These are phyloP conservation scores for Sophora flavescens DNA, from an alignment of 306 rosid genomes.

Conservation along the genomic window DNA sequence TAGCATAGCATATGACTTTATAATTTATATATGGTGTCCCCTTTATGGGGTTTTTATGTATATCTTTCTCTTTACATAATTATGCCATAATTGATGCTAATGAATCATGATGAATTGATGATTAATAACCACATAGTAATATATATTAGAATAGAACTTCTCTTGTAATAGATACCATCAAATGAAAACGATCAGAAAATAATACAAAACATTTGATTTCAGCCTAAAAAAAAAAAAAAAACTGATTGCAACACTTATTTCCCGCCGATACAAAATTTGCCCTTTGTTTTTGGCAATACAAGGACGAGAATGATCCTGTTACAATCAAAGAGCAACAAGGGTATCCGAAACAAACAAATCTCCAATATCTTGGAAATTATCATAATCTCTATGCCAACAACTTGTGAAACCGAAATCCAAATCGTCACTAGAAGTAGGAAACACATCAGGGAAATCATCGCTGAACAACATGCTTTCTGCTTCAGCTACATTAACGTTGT, in stretches of 20 bases:
- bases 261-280: conserved; percentile 54
- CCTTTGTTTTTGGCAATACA: conserved; percentile 38
- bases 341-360: conserved; percentile 81
- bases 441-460: conserved; percentile 31
- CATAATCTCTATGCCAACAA: conserved; percentile 53
- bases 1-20: background rate
- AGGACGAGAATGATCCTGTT: background rate
- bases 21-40: background rate
- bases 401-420: conserved; percentile 54
- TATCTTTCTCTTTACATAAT: too few relatives aligned
- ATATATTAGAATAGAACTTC: background rate
- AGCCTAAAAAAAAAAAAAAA: conserved; percentile 26
- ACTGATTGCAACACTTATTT: background rate
- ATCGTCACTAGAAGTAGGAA: conserved; percentile 43
- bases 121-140: background rate
- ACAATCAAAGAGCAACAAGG: conserved; percentile 56
- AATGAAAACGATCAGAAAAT: background rate
- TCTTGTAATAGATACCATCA: conserved; percentile 2
- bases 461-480: conserved; percentile 32
- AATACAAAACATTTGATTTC: background rate
- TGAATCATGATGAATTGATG: background rate
- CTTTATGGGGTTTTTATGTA: too few relatives aligned
- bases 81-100: background rate
- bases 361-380: conserved; percentile 80
- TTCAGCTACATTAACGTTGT: conserved; percentile 29